phyloP scores from a whole-genome alignment of 2,329 filamentous ascomycete species.

The Ophiostoma novo-ulmi region DNA sequence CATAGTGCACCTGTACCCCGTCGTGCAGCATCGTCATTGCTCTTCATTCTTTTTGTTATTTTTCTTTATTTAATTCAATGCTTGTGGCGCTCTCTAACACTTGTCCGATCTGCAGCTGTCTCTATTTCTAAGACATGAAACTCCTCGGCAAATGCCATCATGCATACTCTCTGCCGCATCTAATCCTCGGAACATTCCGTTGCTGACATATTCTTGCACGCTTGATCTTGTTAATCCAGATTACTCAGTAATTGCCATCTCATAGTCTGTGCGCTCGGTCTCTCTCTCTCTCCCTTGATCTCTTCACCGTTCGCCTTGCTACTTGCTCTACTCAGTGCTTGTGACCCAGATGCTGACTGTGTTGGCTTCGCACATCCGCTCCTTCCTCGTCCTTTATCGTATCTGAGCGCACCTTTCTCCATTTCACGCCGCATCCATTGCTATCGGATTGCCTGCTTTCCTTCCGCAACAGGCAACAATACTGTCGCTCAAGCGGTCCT shows the following conservation, averaged over 20 bases:
- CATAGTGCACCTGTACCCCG: background rate
- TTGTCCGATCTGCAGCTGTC: no score
- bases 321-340: background rate
- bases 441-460: background rate
- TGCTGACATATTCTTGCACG: background rate
- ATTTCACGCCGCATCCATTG: background rate
- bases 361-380: background rate
- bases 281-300: background rate
- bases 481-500: background rate
- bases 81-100: no score
- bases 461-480: background rate
- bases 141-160: background rate
- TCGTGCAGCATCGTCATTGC: background rate
- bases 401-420: background rate
- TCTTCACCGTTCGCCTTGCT: background rate
- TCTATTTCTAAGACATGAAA: background rate
- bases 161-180: background rate
- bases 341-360: background rate
- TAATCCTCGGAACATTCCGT: background rate
- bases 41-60: background rate
- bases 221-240: background rate
- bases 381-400: background rate
- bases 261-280: slow-evolving; percentile 3
- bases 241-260: background rate
- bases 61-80: no score